Evolutionary conservation across 352 stramenopile species (phyloP).

Genomic region (Pythium scleroteichum): DNA sequence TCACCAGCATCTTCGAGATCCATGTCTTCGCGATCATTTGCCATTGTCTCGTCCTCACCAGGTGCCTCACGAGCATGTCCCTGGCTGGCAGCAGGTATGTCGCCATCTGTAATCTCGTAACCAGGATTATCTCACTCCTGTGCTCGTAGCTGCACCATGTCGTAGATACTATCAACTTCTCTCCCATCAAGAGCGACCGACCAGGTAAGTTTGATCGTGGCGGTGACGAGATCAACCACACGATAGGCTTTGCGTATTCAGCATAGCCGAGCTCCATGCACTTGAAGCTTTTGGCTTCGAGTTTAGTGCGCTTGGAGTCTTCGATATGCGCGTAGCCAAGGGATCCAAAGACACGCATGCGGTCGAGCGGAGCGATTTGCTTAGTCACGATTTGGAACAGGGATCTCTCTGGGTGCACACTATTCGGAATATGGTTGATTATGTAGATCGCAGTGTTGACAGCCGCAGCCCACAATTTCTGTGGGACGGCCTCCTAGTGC

Average conservation of each 20-base stretch:
- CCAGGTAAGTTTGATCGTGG: background rate
- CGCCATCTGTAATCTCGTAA: too few relatives aligned
- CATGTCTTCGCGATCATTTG: too few relatives aligned
- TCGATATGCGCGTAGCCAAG: slow-evolving; percentile 15
- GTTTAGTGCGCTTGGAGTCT: slow-evolving; percentile 14
- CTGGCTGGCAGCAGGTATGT: too few relatives aligned
- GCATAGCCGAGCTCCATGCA: slow-evolving; percentile 7
- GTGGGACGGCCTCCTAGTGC: slow-evolving; percentile 3
- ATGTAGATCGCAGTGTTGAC: too few relatives aligned
- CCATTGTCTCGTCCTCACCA: too few relatives aligned
- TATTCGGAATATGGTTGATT: too few relatives aligned
- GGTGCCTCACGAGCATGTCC: too few relatives aligned
- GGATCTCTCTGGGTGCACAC: too few relatives aligned
- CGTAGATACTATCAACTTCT: slow-evolving; percentile 2
- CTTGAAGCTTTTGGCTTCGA: slow-evolving; percentile 19
- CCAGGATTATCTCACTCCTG: too few relatives aligned
- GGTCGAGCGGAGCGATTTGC: too few relatives aligned
- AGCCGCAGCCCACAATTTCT: background rate
- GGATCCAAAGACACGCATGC: slow-evolving; percentile 14
- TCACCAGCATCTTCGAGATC: too few relatives aligned
- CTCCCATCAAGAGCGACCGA: background rate
- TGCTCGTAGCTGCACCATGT: background rate
- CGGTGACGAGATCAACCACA: background rate
- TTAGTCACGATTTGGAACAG: too few relatives aligned
- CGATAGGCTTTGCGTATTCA: slow-evolving; percentile 2